Conservation (phyloP, 495 filamentous ascomycete genomes). For the Talaromyces proteolyticus region DNA sequence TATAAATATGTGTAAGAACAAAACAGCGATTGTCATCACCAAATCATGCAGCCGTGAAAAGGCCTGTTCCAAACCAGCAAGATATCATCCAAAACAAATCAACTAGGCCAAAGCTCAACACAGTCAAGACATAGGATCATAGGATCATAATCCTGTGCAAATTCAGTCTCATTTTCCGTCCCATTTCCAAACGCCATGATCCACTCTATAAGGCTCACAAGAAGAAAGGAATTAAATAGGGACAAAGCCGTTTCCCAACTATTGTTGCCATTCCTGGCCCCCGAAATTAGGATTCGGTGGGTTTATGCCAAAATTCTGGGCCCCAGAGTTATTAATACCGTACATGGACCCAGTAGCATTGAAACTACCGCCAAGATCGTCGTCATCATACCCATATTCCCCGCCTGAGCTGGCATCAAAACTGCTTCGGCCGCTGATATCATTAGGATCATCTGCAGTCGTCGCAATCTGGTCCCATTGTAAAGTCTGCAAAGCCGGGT, state of each 20-base stretch:
- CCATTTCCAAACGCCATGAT: not conserved
- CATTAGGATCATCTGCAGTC: slow-evolving; percentile 57
- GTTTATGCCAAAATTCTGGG: slow-evolving; percentile 27
- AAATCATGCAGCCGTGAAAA: not conserved
- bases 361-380: slow-evolving; percentile 34
- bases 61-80: not conserved
- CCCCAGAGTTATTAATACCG: slow-evolving; percentile 4
- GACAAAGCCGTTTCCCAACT: not conserved
- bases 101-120: too few species aligned
- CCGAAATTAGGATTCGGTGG: slow-evolving; percentile 24
- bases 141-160: not conserved
- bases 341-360: slow-evolving; percentile 4
- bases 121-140: too few species aligned
- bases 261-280: slow-evolving; percentile 26
- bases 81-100: not conserved
- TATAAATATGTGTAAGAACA: not conserved
- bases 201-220: slow-evolving; percentile 8
- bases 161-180: not conserved
- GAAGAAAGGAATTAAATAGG: slow-evolving; percentile 5
- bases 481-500: slow-evolving; percentile 79
- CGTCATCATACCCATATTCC: slow-evolving; percentile 46
- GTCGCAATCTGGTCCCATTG: slow-evolving; percentile 63
- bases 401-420: slow-evolving; percentile 82
- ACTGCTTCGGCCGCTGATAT: slow-evolving; percentile 75
- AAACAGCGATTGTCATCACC: not conserved